These are phyloP conservation scores for Phytophthora sp. DNA, from an alignment of 352 stramenopile genomes.

Conservation along the genomic window DNA sequence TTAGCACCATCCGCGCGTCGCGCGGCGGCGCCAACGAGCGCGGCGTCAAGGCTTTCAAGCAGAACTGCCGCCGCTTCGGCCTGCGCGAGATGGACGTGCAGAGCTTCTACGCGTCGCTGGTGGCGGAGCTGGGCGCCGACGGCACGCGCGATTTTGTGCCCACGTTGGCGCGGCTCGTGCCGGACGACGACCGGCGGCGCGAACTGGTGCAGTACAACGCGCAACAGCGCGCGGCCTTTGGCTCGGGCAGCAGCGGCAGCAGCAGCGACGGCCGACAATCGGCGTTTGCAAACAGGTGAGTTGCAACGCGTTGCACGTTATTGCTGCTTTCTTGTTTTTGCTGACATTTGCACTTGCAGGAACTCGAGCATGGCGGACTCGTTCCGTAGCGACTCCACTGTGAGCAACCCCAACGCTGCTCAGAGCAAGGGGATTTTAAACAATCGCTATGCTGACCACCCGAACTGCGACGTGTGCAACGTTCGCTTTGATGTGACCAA, in stretches of 20 bases:
- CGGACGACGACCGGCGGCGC: constrained; percentile 52
- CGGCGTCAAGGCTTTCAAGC: constrained; percentile 66
- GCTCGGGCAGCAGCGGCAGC: constrained; percentile 11
- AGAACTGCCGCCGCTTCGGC: constrained; percentile 64
- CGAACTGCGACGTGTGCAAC: constrained; percentile 68
- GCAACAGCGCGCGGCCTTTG: constrained; percentile 21
- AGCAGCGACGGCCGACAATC: constrained; percentile 14
- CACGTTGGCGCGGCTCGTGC: constrained; percentile 54
- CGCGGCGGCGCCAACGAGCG: constrained; percentile 59
- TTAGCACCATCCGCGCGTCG: constrained; percentile 58
- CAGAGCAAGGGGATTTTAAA: constrained; percentile 60
- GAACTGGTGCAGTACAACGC: constrained; percentile 64
- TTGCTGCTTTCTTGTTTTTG: too few relatives aligned
- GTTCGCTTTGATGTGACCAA: constrained; percentile 67
- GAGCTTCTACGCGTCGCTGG: constrained; percentile 59
- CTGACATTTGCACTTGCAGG: too few relatives aligned
- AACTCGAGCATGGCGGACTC: constrained; percentile 39
- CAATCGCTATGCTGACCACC: constrained; percentile 68
- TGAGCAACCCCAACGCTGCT: constrained; percentile 6
- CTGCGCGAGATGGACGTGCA: constrained; percentile 63
- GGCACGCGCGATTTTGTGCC: constrained; percentile 51
- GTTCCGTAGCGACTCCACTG: constrained; percentile 44
- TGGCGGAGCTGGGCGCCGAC: constrained; percentile 50
- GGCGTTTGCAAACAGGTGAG: constrained; percentile 25
- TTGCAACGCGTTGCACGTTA: too few relatives aligned